Base-by-base conservation (phyloP, 306 rosid species). In the Sesbania bispinosa region DNA sequence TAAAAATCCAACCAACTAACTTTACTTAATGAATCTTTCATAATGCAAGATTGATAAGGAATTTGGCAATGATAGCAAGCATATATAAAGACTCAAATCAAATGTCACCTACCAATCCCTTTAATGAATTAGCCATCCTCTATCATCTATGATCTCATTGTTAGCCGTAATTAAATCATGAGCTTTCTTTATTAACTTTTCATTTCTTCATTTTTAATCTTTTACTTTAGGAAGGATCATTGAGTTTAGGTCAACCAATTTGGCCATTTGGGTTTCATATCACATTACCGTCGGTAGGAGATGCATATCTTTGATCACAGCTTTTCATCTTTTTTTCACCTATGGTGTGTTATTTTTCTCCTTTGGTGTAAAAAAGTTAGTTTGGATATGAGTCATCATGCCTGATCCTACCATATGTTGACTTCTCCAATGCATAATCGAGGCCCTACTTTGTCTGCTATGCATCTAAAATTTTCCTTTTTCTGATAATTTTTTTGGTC, bases 371-470 rank as follows among this genome's bases (percentile, higher is more conserved):
- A 58, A 62, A 80, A 84, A 74, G 74, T 59, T 58, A 55, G 80
- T 77, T 84, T 79, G 75, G 76, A 77, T 76, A 21, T 39, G 35
- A 82, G 82, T 67, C 36, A 71, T 75, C 29, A 79, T 74, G 33
- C 6, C 47, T 71, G 75, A 87, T 76, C 81, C 76, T 77, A 52
- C 82, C 69, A 45, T 62, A 63, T 73, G 39, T 82, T 83, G 89
- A 88, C 85, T 85, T 83, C 75, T 79, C 60, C 74, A 79, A 69
- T 79, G 75, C 84, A 46, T 50, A 10, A 5, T 10, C 26, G 63
- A 61, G 88, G 82, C 41, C 86, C 89, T 33, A 74, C 84, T 35
- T 52, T 71, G 67, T 63, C 68, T 63, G 50, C 63, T 47, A 47
- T 46, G 43, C 42, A 61, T 66, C 64, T 11, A 43, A 57, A n/a